These are phyloP conservation scores for Colletotrichum sp. DNA, from an alignment of 2,329 filamentous ascomycete genomes.

Conservation along the genomic window DNA sequence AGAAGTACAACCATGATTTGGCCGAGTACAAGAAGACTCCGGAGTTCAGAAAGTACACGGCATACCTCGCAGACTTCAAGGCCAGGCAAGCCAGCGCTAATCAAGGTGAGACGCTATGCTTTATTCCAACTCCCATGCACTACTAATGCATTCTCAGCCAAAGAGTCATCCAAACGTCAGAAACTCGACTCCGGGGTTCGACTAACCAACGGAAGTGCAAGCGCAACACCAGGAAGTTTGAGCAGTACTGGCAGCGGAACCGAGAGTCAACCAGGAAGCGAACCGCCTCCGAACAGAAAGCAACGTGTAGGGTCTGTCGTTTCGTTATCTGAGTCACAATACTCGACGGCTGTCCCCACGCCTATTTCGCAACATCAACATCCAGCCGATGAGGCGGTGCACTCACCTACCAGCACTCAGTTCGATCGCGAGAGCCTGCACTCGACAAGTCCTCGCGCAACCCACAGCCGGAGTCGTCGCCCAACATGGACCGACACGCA, in stretches of 20 bases:
- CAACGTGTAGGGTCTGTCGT: slow-evolving; percentile 54
- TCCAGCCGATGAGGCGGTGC: slow-evolving; percentile 46
- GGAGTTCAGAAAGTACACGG: slow-evolving; percentile 70
- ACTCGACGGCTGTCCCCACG: slow-evolving; percentile 42
- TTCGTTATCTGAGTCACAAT: slow-evolving; percentile 51
- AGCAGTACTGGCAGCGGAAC: slow-evolving; percentile 51
- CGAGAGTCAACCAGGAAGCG: slow-evolving; percentile 53
- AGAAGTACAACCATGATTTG: slow-evolving; percentile 76
- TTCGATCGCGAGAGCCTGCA: slow-evolving; percentile 35
- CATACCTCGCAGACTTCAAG: slow-evolving; percentile 81
- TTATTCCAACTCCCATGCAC: neutral
- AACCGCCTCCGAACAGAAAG: slow-evolving; percentile 50
- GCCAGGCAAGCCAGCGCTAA: slow-evolving; percentile 67
- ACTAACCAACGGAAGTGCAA: slow-evolving; percentile 43
- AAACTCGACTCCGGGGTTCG: slow-evolving; percentile 47
- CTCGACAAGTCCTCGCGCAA: slow-evolving; percentile 13
- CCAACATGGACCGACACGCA: slow-evolving; percentile 18
- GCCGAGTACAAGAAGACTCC: slow-evolving; percentile 79
- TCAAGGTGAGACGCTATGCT: slow-evolving; percentile 50
- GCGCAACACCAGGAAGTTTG: slow-evolving; percentile 40
- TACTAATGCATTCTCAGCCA: slow-evolving; percentile 36
- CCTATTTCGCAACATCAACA: slow-evolving; percentile 36
- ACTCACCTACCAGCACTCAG: slow-evolving; percentile 45
- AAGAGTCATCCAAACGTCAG: slow-evolving; percentile 54
- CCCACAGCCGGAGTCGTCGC: slow-evolving; percentile 1